These are phyloP conservation scores for Pterocarpus macrocarpus DNA, from an alignment of 306 rosid genomes.

Conservation along the genomic window DNA sequence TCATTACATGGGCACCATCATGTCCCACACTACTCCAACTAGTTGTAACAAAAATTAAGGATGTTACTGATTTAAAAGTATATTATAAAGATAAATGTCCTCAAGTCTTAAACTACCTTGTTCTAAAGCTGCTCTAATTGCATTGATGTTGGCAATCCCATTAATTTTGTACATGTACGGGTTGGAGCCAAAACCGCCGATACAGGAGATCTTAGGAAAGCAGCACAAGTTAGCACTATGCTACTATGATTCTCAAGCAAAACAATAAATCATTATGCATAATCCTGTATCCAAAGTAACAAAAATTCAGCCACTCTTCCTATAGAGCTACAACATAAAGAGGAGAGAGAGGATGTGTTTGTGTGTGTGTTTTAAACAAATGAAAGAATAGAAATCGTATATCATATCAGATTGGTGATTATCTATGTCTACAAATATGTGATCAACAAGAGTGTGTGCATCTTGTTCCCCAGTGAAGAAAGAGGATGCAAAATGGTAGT, in stretches of 20 bases:
- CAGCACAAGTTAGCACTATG: slow-evolving; percentile 53
- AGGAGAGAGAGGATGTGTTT: no score
- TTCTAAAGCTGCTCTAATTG: slow-evolving; percentile 89
- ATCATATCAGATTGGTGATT: no score
- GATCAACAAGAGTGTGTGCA: no score
- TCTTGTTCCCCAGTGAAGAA: no score
- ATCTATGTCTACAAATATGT: no score
- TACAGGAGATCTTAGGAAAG: slow-evolving; percentile 82
- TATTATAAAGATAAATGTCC: slow-evolving; percentile 2
- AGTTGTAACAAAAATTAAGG: slow-evolving; percentile 28
- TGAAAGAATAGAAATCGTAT: no score
- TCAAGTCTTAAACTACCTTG: slow-evolving; percentile 64
- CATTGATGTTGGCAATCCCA: slow-evolving; percentile 97
- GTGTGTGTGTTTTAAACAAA: no score
- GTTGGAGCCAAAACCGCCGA: slow-evolving; percentile 98
- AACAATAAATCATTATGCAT: neutral
- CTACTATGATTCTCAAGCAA: slow-evolving; percentile 21
- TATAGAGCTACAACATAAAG: neutral
- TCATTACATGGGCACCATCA: neutral
- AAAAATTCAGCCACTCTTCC: neutral
- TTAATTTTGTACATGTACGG: slow-evolving; percentile 94
- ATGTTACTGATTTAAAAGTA: slow-evolving; percentile 23
- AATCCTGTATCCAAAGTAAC: slow-evolving; percentile 33
- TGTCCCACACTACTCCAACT: neutral
- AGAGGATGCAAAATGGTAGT: no score